Evolutionary conservation across 2,329 filamentous ascomycete genomes (phyloP), one percentile per base, ranked within the genome.

Genomic region (Curvularia lunata): DNA sequence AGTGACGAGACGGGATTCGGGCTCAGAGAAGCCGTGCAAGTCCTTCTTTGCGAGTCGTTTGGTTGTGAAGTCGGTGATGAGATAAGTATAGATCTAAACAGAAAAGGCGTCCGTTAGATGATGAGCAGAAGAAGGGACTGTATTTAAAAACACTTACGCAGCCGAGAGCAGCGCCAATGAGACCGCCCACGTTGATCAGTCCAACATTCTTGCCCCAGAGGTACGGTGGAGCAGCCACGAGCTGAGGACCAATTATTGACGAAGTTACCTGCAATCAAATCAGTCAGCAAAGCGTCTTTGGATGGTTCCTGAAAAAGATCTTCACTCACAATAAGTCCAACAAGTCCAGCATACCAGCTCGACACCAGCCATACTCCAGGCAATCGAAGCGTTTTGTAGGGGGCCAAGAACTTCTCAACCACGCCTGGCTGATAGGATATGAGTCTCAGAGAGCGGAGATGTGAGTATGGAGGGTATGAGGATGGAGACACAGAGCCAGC

Each of bases 281-380:
- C 34, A 18, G 34, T 49, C 10, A 49, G 47, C n/a, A 4, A 12
- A 13, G 18, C 27, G 4, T 1, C 12, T 27, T 28, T 49, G 16
- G 1, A 27, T 10, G 3, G 1, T 19, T 8, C 5, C 1, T 27
- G 13, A 1, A 4, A 19, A 10, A 19, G 2, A 12, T 30, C 13
- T 48, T 48, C 30, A 48, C 45, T 48, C 18, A 80, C 77, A 37
- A 79, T 71, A 2, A 75, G 72, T 16, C 76, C 78, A 7, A 80
- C 74, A 1, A 80, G 68, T 1, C 78, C 78, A 5, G 77, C 77
- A 52, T 81, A 80, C 68, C 78, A 78, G 0, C 75, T 58, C 42
- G 78, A 75, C 12, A 80, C 71, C 4, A 80, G 69, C 75, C 77
- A 79, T 0, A 77, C 76, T 32, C 78, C 78, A 4, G 78, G 79